Evolutionary conservation across 306 rosid genomes (phyloP), one percentile per base, ranked within the genome.

Genomic region (Oemleria cerasiformis): DNA sequence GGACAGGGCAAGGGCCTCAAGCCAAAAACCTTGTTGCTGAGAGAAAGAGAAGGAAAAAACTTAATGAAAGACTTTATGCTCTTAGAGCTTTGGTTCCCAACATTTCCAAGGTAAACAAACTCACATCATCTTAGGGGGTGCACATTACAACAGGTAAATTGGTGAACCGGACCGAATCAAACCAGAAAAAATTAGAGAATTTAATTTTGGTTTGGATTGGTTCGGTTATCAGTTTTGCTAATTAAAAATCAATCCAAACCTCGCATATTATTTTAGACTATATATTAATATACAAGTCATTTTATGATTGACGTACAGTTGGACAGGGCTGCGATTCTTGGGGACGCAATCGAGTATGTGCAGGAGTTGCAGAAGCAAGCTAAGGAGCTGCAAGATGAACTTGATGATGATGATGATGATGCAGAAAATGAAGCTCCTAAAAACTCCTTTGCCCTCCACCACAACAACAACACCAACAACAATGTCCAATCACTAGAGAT

Each of bases 1-100:
- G 92, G 68, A 86, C 73, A 16, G 95, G 95, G 40, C 81, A 91
- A 61, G 87, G 91, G 13, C 89, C 84, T 78, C 88, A 81, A 25
- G 86, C 96, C 3, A 92, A 89, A 68, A 92, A 92, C 72, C 90
- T 92, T 42, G 61, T 72, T 5, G 94, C 96, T 4, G 96, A 92
- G 80, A 86, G 97, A 43, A 89, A 67, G 74, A 87, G 96, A 77
- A 92, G 97, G 84, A 92, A 92, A 82, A 89, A 92, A 73, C 88
- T 92, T 4, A 89, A 89, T 70, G 92, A 89, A 8, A 75, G 94
- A 66, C 78, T 92, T 23, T 89, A 86, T 38, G 76, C 77, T 44
- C 96, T 92, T 65, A 86, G 97, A 39, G 78, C 93, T 30, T 64
- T 92, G 84, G 97, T 92, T 71, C 97, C 97, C 6, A 89, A 67